Base-by-base conservation (phyloP, 768 basidiomycete genomes). In the Chiua virens region DNA sequence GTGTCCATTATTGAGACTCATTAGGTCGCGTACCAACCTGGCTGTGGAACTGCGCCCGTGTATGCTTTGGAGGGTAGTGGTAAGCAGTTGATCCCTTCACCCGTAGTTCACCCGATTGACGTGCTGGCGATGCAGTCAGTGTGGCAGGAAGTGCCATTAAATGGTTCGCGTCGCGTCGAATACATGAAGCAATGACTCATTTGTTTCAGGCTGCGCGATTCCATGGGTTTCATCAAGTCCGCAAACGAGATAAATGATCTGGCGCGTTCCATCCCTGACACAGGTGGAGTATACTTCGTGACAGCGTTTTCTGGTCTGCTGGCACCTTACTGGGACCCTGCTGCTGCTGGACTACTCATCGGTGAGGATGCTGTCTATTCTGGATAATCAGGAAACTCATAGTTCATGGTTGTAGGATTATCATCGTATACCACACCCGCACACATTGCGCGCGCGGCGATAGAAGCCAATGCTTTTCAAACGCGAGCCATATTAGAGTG, bases 311-410 rank as follows among this genome's bases (percentile, higher is more conserved):
- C 87, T 36, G 97, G 97, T 49, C 78, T 99, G 22, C 83, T 99
- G 23, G 97, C 97, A 18, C 97, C 97, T 7, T 97, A 92, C 72
- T 98, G 97, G 97, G 97, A 99, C 68, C 83, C 92, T 23, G 83
- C 86, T 25, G 97, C 97, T 25, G 87, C 86, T 18, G 93, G 92
- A 1, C 69, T 89, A 36, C 75, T 97, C 40, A 92, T 97, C 52
- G 92, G 89, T 80, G 53, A 40, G 8, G 5, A 42, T n/a, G 22
- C 15, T 17, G 66, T 64, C 25, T 20, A 36, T n/a, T 45, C 30
- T 42, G 37, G 22, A 18, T 45, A 9, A 22, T 21, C 2, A 8
- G 5, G 5, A 11, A 35, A 37, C 52, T 44, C 5, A 67, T 23
- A 39, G 23, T 22, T 10, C 5, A 40, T 21, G 22, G 22, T 20